Conservation (phyloP, 495 filamentous ascomycete genomes). For the Jackrogersella multiformis region DNA sequence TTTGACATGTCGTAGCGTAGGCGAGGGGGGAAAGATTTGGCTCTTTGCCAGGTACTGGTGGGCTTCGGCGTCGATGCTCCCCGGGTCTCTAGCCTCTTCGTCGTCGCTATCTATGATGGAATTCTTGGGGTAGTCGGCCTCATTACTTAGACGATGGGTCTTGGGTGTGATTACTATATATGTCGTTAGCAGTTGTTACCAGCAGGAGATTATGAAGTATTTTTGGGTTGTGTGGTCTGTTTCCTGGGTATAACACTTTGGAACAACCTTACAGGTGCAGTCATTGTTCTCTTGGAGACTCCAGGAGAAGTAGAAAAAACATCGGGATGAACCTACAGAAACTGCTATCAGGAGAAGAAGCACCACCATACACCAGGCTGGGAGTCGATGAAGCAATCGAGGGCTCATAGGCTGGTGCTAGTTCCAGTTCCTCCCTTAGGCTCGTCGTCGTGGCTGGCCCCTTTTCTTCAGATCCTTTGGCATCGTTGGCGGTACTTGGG, state of each 20-base stretch:
- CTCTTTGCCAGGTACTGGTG: constrained; percentile 9
- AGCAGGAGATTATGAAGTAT: background rate
- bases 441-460: background rate
- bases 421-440: constrained; percentile 9
- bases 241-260: background rate
- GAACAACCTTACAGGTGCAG: background rate
- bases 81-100: constrained; percentile 17
- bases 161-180: constrained; percentile 41
- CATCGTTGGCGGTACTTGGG: background rate
- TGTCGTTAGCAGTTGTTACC: constrained; percentile 11
- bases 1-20: constrained; percentile 22
- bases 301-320: background rate
- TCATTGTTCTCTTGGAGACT: background rate
- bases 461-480: constrained; percentile 5
- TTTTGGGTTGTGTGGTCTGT: background rate
- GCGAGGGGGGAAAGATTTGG: constrained; percentile 9
- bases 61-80: background rate
- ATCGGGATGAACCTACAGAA: constrained; percentile 33
- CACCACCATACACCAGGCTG: constrained; percentile 46
- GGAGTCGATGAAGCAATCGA: constrained; percentile 53
- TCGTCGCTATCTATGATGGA: constrained; percentile 29
- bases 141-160: constrained; percentile 23
- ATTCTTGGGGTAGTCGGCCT: constrained; percentile 16
- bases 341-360: constrained; percentile 51
- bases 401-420: constrained; percentile 15